phyloP scores from a whole-genome alignment of 2,329 filamentous ascomycete genomes.

The Colletotrichum magnum region DNA sequence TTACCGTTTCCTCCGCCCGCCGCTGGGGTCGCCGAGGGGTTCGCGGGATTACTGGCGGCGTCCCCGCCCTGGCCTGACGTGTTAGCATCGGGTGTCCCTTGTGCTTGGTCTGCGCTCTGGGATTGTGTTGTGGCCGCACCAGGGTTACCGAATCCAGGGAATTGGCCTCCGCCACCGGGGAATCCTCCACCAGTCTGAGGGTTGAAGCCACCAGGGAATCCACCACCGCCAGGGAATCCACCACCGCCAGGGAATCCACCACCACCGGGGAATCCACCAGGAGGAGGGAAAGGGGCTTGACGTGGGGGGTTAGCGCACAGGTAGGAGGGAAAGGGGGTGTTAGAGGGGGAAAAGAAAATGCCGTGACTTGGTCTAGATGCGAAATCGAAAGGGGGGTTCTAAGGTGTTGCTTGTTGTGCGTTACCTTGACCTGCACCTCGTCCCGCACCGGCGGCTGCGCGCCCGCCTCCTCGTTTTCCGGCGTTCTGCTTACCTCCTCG shows the following conservation, averaged over 20 bases:
- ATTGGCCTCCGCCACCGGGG: slow-evolving; percentile 8
- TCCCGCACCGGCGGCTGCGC: slow-evolving; percentile 19
- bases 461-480: background rate
- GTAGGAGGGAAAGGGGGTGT: background rate
- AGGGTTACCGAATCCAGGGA: slow-evolving; percentile 34
- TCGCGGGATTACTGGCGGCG: slow-evolving; percentile 35
- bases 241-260: slow-evolving; percentile 1
- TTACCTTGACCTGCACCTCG: slow-evolving; percentile 37
- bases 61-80: slow-evolving; percentile 31
- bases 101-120: slow-evolving; percentile 23
- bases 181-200: slow-evolving; percentile 16
- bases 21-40: slow-evolving; percentile 33
- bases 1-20: slow-evolving; percentile 27
- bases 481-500: slow-evolving; percentile 31
- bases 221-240: slow-evolving; percentile 4
- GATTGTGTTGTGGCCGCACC: slow-evolving; percentile 33
- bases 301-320: slow-evolving; percentile 14
- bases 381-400: slow-evolving; percentile 29
- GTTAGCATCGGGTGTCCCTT: slow-evolving; percentile 28
- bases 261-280: slow-evolving; percentile 3
- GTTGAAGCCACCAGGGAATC: slow-evolving; percentile 26
- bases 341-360: slow-evolving; percentile 13
- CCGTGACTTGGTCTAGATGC: background rate
- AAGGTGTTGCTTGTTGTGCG: slow-evolving; percentile 17
- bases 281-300: slow-evolving; percentile 14